Evolutionary conservation across 805 yeast genomes (phyloP), one percentile per base, ranked within the genome.

Genomic region (Nakazawaea populi): DNA sequence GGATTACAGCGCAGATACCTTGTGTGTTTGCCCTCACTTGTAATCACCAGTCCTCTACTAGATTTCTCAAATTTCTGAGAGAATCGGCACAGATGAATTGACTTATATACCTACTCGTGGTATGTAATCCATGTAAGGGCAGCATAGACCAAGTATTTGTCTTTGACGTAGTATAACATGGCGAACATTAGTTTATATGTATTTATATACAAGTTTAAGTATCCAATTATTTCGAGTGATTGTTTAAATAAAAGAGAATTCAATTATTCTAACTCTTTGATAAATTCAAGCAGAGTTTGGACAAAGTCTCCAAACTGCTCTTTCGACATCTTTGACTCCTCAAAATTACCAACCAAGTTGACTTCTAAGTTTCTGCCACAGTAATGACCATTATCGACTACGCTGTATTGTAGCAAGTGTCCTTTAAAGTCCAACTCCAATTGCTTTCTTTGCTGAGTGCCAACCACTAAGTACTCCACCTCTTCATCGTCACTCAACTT

Each of bases 371-470:
- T 59, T 40, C 71, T 56, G 0, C 76, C 77, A 5, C 75, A 76
- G 50, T 71, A 62, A 31, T 65, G 58, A 1, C 77, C 77, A 4
- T 76, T 76, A 49, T 74, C 77, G 6, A 72, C 66, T 7, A 71
- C 49, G 53, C 64, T 68, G 45, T 66, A 63, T 54, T 70, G 73
- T 11, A 68, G 64, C 37, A 64, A 45, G n/a, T 62, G 57, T 37
- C 58, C 62, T 12, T 60, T 59, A 41, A 54, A 62, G 28, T 55
- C 44, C 47, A 70, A 61, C 49, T 65, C 64, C 47, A 70, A 53
- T 53, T 68, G 70, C 12, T 70, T 62, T 49, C 74, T 57, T 32
- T 42, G 47, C 29, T 41, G 47, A 9, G 47, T 32, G 12, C 44
- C 54, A 10, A 47, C 51, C 11, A 51, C 44, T 36, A 51, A 39